Conservation (phyloP, 2,329 filamentous ascomycete genomes). For the Pseudonectria foliicola region DNA sequence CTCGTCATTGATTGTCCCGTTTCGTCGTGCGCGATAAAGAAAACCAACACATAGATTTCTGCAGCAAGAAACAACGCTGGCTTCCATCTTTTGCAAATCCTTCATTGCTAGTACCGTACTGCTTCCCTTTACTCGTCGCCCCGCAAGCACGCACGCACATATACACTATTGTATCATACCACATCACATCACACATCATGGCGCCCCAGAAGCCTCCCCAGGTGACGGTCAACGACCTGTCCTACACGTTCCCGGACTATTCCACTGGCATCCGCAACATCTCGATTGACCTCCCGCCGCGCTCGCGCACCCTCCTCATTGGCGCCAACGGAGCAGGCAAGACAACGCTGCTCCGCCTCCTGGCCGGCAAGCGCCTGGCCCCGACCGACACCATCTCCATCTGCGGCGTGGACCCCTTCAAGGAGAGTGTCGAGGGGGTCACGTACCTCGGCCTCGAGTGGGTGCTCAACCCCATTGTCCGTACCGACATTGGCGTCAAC, state of each 20-base stretch:
- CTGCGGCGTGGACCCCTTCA: constrained; percentile 84
- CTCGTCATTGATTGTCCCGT: no score
- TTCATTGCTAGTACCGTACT: no score
- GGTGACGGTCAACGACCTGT: constrained; percentile 69
- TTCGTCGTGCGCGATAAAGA: no score
- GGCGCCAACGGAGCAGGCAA: constrained; percentile 97
- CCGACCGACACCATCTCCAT: constrained; percentile 69
- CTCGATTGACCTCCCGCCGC: constrained; percentile 66
- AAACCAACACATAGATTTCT: no score
- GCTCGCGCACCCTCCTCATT: constrained; percentile 83
- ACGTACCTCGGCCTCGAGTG: constrained; percentile 97
- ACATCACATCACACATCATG: constrained; percentile 17
- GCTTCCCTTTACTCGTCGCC: no score
- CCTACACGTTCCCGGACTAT: constrained; percentile 83
- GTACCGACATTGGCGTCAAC: constrained; percentile 85
- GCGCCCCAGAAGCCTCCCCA: constrained; percentile 38
- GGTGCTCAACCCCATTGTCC: constrained; percentile 95
- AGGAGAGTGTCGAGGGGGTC: constrained; percentile 80
- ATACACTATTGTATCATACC: no score
- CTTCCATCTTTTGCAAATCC: no score
- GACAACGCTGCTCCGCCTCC: constrained; percentile 88
- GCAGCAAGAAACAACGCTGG: no score
- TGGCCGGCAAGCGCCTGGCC: constrained; percentile 90
- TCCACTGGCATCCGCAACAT: constrained; percentile 71
- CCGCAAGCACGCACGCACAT: no score